Percentiles rank a stretch among this genome's conserved stretches.
phyloP scores from a whole-genome alignment of 1,139 yeast species.

The Blastobotrys arbuscula region DNA sequence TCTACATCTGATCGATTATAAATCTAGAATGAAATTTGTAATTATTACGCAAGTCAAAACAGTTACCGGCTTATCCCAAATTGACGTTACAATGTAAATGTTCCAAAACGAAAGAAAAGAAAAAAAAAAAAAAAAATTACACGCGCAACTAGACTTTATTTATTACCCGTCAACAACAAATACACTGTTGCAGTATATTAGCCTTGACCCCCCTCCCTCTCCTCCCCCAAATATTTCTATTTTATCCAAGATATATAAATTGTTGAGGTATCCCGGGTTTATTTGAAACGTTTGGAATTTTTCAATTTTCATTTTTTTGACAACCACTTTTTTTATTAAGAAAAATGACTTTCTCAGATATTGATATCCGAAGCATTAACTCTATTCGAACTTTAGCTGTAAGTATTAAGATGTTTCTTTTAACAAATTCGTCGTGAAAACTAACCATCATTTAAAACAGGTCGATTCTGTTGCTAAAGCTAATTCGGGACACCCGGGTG shows the following conservation, averaged over 20 bases:
- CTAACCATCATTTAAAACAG: constrained; percentile 13
- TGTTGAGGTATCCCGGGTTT: constrained; percentile 3
- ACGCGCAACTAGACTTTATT: no score
- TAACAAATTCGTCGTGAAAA: no score
- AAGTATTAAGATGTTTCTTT: constrained; percentile 22
- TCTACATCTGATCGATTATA: not conserved
- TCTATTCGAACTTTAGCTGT: constrained; percentile 85
- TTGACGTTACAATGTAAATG: not conserved
- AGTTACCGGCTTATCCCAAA: not conserved
- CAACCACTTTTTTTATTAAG: not conserved
- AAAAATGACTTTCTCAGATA: constrained; percentile 34
- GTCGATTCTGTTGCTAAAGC: constrained; percentile 87
- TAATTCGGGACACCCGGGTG: constrained; percentile 99
- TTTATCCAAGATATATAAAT: not conserved
- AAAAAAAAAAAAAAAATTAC: no score
- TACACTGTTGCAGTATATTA: no score
- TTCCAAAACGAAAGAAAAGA: no score
- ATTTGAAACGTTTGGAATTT: not conserved
- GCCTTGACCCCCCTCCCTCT: not conserved
- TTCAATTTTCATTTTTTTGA: not conserved
- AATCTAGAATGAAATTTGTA: not conserved
- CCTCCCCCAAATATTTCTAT: not conserved
- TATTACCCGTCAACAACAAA: no score
- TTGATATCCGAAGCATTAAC: constrained; percentile 73
- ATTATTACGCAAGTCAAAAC: not conserved